Evolutionary conservation across 1,139 yeast genomes (phyloP), one percentile per base, ranked within the genome.

Genomic region (Kluyveromyces marxianus): DNA sequence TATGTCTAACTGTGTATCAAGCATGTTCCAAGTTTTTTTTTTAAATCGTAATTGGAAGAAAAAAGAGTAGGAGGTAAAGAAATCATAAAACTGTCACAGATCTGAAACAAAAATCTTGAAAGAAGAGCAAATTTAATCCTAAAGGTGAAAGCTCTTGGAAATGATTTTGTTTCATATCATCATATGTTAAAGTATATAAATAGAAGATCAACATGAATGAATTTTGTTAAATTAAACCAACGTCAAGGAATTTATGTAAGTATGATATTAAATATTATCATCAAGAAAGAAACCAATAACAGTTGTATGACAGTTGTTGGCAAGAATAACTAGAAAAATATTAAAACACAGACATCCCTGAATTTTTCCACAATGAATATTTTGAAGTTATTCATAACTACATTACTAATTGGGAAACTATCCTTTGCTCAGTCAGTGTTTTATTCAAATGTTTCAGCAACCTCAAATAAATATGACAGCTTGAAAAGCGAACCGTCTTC

Each of bases 371-470:
- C 7, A 10, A 33, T 33, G 24, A 7, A 6, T 7, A 8, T 10
- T 7, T 33, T 21, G 7, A 21, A 21, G 10, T 8, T 24, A 4
- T 24, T 6, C 6, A 35, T 10, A 6, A 5, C 37, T 6, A 21
- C 26, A 4, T 25, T 35, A 4, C 7, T 25, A 6, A 10, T 21
- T 6, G 7, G 7, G 7, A 26, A 21, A 6, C 14, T 21, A 6
- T 10, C 31, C 8, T 10, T 37, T 25, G 38, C 38, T 25, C 38
- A 40, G 10, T 6, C 25, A 4, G 38, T 32, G 7, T 34, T 26
- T 27, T 40, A 40, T 40, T 35, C 43, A 10, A 40, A 40, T 28
- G 32, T 27, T 14, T 40, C 43, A 34, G 14, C 33, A 4, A 25
- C 27, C 7, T 14, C 32, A 6, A 34, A 33, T n/a, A 27, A 25